phyloP scores from a whole-genome alignment of 108 stramenopile species.

The Mayamaea pseudoterrestris region DNA sequence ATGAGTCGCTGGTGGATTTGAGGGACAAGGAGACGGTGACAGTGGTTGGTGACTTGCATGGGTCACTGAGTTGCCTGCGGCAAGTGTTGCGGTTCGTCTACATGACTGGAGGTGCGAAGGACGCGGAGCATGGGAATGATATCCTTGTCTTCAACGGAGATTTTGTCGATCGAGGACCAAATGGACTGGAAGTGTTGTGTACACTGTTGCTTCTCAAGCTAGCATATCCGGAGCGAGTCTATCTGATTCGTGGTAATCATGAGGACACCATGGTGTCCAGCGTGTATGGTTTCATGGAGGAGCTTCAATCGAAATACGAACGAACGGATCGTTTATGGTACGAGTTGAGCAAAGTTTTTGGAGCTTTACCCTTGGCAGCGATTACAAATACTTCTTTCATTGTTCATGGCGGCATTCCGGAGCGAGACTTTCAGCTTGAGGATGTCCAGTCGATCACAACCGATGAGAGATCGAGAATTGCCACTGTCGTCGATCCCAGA shows the following conservation, averaged over 20 bases:
- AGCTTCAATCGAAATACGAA: slow-evolving; percentile 34
- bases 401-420: slow-evolving; percentile 16
- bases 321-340: slow-evolving; percentile 1
- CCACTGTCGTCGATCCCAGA: slow-evolving; percentile 9
- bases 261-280: slow-evolving; percentile 69
- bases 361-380: slow-evolving; percentile 10
- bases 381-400: slow-evolving; percentile 10
- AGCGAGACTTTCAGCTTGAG: slow-evolving; percentile 8
- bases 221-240: slow-evolving; percentile 60
- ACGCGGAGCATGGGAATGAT: slow-evolving; percentile 24
- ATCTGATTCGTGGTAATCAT: slow-evolving; percentile 74
- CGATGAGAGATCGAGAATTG: slow-evolving; percentile 3
- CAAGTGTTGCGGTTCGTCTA: slow-evolving; percentile 52
- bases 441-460: slow-evolving; percentile 1
- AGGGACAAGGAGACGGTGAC: slow-evolving; percentile 1
- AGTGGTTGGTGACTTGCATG: slow-evolving; percentile 68
- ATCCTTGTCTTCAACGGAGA: slow-evolving; percentile 74
- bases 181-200: slow-evolving; percentile 75
- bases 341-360: slow-evolving; percentile 6
- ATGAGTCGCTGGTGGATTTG: not conserved
- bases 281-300: slow-evolving; percentile 82
- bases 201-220: slow-evolving; percentile 71
- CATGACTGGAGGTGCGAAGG: slow-evolving; percentile 38
- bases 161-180: slow-evolving; percentile 82
- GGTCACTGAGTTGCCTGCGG: slow-evolving; percentile 9